Base-by-base conservation (phyloP, 192 early-diverging fungal species). In the Jimgerdemannia lactiflua region DNA sequence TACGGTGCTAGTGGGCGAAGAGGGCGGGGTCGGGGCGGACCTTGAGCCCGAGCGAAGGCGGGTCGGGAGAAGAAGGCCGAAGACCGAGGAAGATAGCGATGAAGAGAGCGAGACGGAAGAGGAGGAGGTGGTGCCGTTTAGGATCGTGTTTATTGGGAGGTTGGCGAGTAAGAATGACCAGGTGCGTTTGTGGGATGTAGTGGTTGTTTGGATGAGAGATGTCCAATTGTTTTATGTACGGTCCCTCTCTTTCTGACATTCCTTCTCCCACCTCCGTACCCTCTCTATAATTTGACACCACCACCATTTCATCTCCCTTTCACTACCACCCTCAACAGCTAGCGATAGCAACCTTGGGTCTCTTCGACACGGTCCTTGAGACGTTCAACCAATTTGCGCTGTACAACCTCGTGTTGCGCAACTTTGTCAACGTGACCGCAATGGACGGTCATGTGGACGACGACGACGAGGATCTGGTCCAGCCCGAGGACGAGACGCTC, bases 341-440 rank as follows among this genome's bases (percentile, higher is more conserved):
- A 42, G 76, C 86, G 10, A 77, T 90, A 67, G 84, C 82, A 75
- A 86, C 89, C 8, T 76, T 90, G 69, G 85, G 86, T 4, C 78
- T 90, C 42, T 90, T 90, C 72, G 89, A 90, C 74, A 83, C 85
- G n/a, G 83, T 90, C 14, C 74, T 90, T 18, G 77, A 83, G 69
- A 89, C 86, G 2, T 86, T 85, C 73, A 87, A 89, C 73, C 89
- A 90, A 73, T 89, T 90, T 83, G 88, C 85, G 3, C 81, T 83
- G 68, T 86, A 83, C 41, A 89, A 85, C 64, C 77, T 90, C 19
- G 82, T 88, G 7, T 81, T 90, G 39, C 80, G 88, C 68, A 90
- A 90, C 74, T 89, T 85, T 67, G 11, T 85, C 41, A 78, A 79
- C 71, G 75, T 78, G 10, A 70, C 71, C 20, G 72, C 77, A 2